These are phyloP conservation scores for Nitzschia sp. DNA, from an alignment of 108 stramenopile genomes.

Conservation along the genomic window DNA sequence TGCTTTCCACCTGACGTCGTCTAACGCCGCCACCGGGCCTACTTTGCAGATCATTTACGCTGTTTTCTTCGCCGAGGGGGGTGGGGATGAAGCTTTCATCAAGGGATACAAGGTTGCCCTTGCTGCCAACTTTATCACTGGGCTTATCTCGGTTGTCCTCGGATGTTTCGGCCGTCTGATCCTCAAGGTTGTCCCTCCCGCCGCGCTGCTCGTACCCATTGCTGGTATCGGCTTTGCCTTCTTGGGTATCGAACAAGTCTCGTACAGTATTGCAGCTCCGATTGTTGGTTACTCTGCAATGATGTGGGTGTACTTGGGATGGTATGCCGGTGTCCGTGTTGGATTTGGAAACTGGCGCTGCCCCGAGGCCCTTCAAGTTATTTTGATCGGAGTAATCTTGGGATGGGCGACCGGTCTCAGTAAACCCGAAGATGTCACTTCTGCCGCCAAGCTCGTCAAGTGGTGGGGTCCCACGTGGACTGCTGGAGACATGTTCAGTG, in stretches of 20 bases:
- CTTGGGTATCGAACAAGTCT: conserved; percentile 49
- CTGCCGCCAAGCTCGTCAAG: conserved; percentile 29
- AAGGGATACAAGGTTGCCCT: conserved; percentile 57
- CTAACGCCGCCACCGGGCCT: no score
- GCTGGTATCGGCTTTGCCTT: conserved; percentile 62
- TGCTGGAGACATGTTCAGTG: conserved; percentile 34
- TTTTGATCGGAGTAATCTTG: conserved; percentile 40
- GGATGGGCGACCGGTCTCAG: conserved; percentile 53
- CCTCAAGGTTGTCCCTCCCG: conserved; percentile 37
- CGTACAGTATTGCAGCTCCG: conserved; percentile 35
- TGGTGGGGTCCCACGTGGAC: conserved; percentile 38
- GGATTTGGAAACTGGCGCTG: conserved; percentile 30
- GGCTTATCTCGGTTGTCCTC: conserved; percentile 52
- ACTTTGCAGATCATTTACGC: conserved; percentile 67
- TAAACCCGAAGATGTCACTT: conserved; percentile 17
- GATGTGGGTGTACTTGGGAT: conserved; percentile 46
- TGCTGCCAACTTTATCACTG: conserved; percentile 68
- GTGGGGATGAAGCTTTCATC: conserved; percentile 28
- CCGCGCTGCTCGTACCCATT: conserved; percentile 53
- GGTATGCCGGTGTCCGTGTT: conserved; percentile 44
- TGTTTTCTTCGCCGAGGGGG: conserved; percentile 31
- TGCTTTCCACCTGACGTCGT: no score
- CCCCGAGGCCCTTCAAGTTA: conserved; percentile 52
- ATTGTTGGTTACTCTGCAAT: conserved; percentile 48
- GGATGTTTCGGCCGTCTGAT: conserved; percentile 40